Base-by-base conservation (phyloP, 2,329 filamentous ascomycete species). In the Nannizzia gypsea region DNA sequence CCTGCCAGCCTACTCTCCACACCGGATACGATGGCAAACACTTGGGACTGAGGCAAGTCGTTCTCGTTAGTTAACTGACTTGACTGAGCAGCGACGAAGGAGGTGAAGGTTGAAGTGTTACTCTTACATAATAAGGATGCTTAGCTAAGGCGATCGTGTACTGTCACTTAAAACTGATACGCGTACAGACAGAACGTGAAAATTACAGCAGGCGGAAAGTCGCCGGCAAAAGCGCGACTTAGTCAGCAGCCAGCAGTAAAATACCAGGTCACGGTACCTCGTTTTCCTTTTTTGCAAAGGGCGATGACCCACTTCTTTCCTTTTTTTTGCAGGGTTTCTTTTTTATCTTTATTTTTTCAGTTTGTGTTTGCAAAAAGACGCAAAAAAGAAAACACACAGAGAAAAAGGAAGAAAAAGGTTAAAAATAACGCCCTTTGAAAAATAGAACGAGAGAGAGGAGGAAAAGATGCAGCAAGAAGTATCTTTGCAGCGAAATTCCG, bases 181-280 rank as follows among this genome's bases (percentile, higher is more conserved):
- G 48, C 48, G 48, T 52, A 52, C 48, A 26, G 48, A 52, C 48
- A 17, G 26, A 9, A 52, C 48, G 11, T 6, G 4, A 52, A 17
- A n/a, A n/a, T 17, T 52, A 52, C 48, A 24, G 17, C 48, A 13
- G 22, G 48, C 48, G 48, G 48, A 52, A 17, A 15, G 28, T 5
- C 11, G 13, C 48, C 24, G 22, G 48, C 22, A 11, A 26, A 6
- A 1, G 15, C 22, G 17, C 1, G 11, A 2, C 22, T 52, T n/a
- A 28, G 48, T 52, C 48, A 52, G 20, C 48, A 31, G 22, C 9
- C 17, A 46, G 42, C 20, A 24, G 42, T 24, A 46, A 46, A 13
- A 22, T 46, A 52, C 48, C 22, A 26, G 48, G 48, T 52, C 48
- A 52, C 48, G 48, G 48, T 52, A 52, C 48, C 48, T 52, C 48